These are phyloP conservation scores for Nigrograna mackinnonii DNA, from an alignment of 2,329 filamentous ascomycete species.

Conservation along the genomic window DNA sequence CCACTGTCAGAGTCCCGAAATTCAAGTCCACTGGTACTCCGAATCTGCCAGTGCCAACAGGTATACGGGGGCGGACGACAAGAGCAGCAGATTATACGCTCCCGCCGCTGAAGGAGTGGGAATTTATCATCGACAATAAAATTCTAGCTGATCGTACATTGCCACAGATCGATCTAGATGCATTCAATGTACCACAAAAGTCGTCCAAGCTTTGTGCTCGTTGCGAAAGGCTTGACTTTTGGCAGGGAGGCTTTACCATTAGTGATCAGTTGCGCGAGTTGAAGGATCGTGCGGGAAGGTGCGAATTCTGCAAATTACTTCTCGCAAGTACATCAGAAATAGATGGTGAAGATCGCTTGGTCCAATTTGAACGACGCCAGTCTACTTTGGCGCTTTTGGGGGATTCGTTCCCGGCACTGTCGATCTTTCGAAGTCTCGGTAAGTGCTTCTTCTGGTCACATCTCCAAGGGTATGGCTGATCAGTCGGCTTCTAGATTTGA, in stretches of 20 bases:
- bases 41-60: constrained; percentile 2
- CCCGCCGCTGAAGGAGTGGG: constrained; percentile 10
- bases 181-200: background rate
- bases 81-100: constrained; percentile 8
- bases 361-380: background rate
- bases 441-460: background rate
- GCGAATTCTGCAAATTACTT: constrained; percentile 13
- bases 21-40: background rate
- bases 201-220: constrained; percentile 5
- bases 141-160: background rate
- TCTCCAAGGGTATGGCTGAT: background rate
- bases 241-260: constrained; percentile 10
- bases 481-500: background rate
- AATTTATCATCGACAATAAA: constrained; percentile 13
- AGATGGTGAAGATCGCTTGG: background rate
- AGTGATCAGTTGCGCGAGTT: background rate
- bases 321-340: background rate
- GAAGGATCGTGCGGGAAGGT: background rate
- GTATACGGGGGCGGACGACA: constrained; percentile 2
- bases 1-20: constrained; percentile 3
- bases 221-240: constrained; percentile 9
- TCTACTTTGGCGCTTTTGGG: background rate
- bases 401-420: background rate
- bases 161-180: background rate
- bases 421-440: background rate